Evolutionary conservation across 345 rosid genomes (phyloP).

Genomic region (Acer yangbiense): DNA sequence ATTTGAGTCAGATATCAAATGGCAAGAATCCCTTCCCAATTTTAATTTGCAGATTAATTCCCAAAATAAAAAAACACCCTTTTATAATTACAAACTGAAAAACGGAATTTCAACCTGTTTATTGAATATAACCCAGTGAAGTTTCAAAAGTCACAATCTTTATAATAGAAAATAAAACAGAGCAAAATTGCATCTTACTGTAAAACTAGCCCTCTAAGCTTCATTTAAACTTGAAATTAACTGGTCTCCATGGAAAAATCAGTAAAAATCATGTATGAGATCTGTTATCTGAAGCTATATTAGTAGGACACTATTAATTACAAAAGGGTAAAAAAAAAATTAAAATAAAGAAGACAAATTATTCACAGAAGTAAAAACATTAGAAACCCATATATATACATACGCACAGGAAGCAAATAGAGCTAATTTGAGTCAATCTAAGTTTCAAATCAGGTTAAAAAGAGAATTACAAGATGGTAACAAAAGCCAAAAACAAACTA

Average conservation of each 20-base stretch:
- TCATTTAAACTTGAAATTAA: slow-evolving; percentile 5
- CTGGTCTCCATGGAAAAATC: slow-evolving; percentile 11
- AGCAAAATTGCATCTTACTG: neutral
- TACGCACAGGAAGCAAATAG: neutral
- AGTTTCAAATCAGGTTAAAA: too few species aligned
- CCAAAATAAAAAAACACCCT: neutral
- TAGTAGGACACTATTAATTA: neutral
- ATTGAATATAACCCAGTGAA: neutral
- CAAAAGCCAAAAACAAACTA: slow-evolving; percentile 1
- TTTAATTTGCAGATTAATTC: neutral
- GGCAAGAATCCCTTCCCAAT: neutral
- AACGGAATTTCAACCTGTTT: neutral
- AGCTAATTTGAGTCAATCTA: neutral
- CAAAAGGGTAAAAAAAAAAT: neutral
- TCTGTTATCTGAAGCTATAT: slow-evolving; percentile 7
- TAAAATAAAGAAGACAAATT: neutral
- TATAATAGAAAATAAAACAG: neutral
- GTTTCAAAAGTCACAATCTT: neutral
- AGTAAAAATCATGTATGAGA: slow-evolving; percentile 24
- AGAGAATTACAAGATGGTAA: neutral
- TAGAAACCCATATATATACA: neutral
- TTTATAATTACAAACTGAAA: neutral
- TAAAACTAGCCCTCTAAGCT: neutral
- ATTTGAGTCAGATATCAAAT: neutral
- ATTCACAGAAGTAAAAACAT: slow-evolving; percentile 10